Evolutionary conservation across 78 protist species (phyloP).

Genomic region (Isochrysis galbana): DNA sequence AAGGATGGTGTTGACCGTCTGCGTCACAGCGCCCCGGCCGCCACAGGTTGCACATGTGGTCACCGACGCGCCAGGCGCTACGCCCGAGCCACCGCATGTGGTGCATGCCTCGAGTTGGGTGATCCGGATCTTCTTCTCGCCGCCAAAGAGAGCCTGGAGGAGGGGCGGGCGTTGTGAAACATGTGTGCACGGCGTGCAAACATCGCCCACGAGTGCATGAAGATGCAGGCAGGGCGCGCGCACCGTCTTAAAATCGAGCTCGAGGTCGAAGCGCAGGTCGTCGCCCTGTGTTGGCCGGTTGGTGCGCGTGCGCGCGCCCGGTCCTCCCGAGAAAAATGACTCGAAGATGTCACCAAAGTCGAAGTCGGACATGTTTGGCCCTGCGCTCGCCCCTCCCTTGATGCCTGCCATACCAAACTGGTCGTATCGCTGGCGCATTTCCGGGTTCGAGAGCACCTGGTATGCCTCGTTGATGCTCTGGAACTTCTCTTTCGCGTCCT

Average conservation of each 20-base stretch:
- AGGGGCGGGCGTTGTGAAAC: no score
- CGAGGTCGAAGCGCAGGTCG: slow-evolving; percentile 47
- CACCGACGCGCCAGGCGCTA: slow-evolving; percentile 38
- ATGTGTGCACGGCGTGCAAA: no score
- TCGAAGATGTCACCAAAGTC: slow-evolving; percentile 57
- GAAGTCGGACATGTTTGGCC: slow-evolving; percentile 25
- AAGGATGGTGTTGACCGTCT: slow-evolving; percentile 20
- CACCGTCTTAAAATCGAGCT: slow-evolving; percentile 41
- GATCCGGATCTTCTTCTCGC: slow-evolving; percentile 34
- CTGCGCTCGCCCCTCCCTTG: slow-evolving; percentile 4
- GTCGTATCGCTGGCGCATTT: slow-evolving; percentile 33
- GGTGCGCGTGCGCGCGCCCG: neutral
- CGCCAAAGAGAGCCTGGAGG: slow-evolving; percentile 49
- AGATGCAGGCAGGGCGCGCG: no score
- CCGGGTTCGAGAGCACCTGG: slow-evolving; percentile 44
- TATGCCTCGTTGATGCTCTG: slow-evolving; percentile 38
- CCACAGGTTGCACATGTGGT: slow-evolving; percentile 28
- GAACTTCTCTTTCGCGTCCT: slow-evolving; percentile 35
- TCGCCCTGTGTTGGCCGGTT: neutral
- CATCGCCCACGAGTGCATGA: no score
- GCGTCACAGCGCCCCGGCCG: slow-evolving; percentile 22
- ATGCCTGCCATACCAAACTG: slow-evolving; percentile 58
- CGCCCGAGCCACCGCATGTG: slow-evolving; percentile 12
- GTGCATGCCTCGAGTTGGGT: slow-evolving; percentile 29
- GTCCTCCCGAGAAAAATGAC: slow-evolving; percentile 31